Evolutionary conservation across 768 basidiomycete genomes (phyloP).

Genomic region (Antrodiella citrinella): DNA sequence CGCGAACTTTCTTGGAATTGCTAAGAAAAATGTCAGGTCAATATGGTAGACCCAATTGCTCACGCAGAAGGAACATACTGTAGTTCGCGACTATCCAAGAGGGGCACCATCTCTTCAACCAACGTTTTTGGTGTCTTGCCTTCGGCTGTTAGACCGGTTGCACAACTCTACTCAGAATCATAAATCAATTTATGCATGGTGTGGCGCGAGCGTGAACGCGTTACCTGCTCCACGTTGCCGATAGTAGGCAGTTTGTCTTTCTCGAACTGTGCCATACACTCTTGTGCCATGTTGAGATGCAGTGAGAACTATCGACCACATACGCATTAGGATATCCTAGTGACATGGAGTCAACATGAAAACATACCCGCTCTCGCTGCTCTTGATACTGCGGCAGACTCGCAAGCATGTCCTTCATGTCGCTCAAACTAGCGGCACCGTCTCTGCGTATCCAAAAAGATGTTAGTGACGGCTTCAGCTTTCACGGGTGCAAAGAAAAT

Average conservation of each 20-base stretch:
- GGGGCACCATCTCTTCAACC: constrained; percentile 98
- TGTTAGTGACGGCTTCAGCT: too few species aligned
- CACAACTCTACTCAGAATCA: constrained; percentile 85
- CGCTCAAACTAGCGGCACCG: constrained; percentile 82
- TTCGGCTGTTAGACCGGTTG: constrained; percentile 85
- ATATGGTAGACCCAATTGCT: background rate
- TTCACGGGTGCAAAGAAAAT: background rate
- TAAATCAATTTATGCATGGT: background rate
- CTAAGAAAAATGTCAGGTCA: constrained; percentile 29
- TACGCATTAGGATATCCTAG: background rate
- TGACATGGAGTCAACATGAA: background rate
- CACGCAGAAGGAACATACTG: constrained; percentile 40
- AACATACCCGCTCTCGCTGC: constrained; percentile 78
- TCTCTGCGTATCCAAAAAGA: constrained; percentile 37
- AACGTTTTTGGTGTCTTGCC: constrained; percentile 92
- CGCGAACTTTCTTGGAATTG: constrained; percentile 87
- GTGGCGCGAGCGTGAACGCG: too few species aligned
- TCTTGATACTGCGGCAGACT: constrained; percentile 92
- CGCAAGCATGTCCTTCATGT: constrained; percentile 99
- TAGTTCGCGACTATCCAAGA: constrained; percentile 81
- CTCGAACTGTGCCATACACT: constrained; percentile 93
- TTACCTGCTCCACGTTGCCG: constrained; percentile 86
- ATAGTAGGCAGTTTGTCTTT: constrained; percentile 74
- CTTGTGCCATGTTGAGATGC: constrained; percentile 95
- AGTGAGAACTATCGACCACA: constrained; percentile 73